Evolutionary conservation across 768 basidiomycete species (phyloP).

Genomic region (Trametes coccinea): DNA sequence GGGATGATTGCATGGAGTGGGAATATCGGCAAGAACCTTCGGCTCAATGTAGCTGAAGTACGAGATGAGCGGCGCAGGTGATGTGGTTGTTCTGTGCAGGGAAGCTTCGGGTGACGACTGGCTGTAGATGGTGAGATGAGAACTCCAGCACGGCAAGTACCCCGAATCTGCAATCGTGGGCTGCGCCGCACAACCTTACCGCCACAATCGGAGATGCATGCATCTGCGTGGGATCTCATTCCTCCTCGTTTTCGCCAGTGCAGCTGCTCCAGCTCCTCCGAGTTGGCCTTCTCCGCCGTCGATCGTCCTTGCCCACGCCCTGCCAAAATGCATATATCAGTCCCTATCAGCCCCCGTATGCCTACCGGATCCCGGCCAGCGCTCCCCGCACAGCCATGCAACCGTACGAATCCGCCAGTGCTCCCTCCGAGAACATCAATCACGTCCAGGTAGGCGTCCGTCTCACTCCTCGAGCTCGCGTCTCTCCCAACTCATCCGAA

Average conservation of each 20-base stretch:
- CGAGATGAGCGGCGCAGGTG: slow-evolving; percentile 8
- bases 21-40: neutral
- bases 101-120: neutral
- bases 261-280: neutral
- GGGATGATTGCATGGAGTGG: neutral
- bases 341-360: neutral
- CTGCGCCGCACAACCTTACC: slow-evolving; percentile 8
- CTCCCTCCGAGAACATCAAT: neutral
- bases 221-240: slow-evolving; percentile 6
- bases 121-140: neutral
- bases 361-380: neutral
- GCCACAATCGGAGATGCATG: slow-evolving; percentile 21
- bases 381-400: slow-evolving; percentile 16
- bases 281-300: neutral
- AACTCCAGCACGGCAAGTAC: slow-evolving; percentile 2
- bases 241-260: neutral
- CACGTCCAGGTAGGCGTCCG: neutral
- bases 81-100: slow-evolving; percentile 1
- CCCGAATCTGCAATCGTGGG: slow-evolving; percentile 13
- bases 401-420: neutral
- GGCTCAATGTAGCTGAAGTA: neutral
- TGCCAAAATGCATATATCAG: neutral
- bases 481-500: neutral
- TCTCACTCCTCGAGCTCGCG: neutral
- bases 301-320: neutral